Base-by-base conservation (phyloP, 441 rosid genomes). In the Croton laevigatus region DNA sequence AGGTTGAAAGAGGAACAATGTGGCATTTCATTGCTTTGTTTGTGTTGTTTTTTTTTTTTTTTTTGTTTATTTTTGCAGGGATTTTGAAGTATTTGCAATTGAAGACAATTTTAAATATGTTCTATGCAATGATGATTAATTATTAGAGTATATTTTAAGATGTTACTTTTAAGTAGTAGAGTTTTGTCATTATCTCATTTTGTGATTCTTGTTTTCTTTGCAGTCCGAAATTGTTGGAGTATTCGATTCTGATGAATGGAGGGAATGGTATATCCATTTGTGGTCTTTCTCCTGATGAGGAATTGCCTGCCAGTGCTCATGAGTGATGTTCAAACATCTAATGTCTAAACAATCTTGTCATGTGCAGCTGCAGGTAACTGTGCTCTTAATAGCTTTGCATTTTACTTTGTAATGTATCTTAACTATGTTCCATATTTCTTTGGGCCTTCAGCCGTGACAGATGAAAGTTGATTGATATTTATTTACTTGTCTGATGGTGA, bases 41-140 rank as follows among this genome's bases (percentile, higher is more conserved):
- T 14, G 49, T 32, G 14, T 59, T 71, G 36, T 45, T 57, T 59
- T 62, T 20, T 82, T 75, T 85, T 73, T 45, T 37, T 55, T 61
- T 71, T 73, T 69, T 64, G 69, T 80, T 77, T 85, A 71, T 76
- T 88, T 91, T 88, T 93, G 96, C 93, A 89, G 96, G 95, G 79
- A 57, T 79, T 76, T n/a, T n/a, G 75, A 84, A 81, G 82, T 83
- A 73, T 83, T 78, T 82, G 86, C 82, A 71, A 78, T 68, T 83
- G 82, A 69, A 86, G 87, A 83, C 83, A 80, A 76, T 84, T 83
- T 83, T 34, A 34, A 63, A n/a, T 69, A 48, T 75, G 66, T 32
- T 66, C 73, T 76, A 51, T 73, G 38, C 66, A 46, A 68, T 71
- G 66, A 44, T 78, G 72, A 71, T 77, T 73, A 69, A 9, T 61